Conservation (phyloP, 2,329 filamentous ascomycete species). For the Aspergillus viridinutans region DNA sequence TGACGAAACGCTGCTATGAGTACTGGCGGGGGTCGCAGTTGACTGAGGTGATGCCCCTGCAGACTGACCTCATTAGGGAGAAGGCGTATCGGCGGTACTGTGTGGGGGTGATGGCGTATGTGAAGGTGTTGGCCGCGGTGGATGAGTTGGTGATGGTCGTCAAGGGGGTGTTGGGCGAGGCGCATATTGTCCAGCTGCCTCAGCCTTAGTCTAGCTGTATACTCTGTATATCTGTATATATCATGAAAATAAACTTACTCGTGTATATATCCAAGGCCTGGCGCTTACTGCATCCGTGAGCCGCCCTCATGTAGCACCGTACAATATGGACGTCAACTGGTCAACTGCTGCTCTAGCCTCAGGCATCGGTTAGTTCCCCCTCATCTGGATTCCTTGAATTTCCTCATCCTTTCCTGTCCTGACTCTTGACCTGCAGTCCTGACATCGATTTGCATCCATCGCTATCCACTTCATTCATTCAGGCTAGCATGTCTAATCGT, state of each 20-base stretch:
- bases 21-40: slow-evolving; percentile 17
- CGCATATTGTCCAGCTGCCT: slow-evolving; percentile 25
- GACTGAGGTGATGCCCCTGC: slow-evolving; percentile 25
- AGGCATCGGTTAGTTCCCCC: no score
- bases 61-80: slow-evolving; percentile 33
- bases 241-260: no score
- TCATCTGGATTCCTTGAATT: no score
- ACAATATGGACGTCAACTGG: no score
- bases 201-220: not conserved
- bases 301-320: no score
- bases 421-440: not conserved
- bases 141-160: slow-evolving; percentile 46
- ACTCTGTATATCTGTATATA: not conserved
- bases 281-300: no score
- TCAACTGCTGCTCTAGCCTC: no score
- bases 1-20: slow-evolving; percentile 37
- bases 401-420: not conserved
- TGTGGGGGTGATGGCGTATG: slow-evolving; percentile 43
- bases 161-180: slow-evolving; percentile 44
- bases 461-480: not conserved
- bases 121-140: slow-evolving; percentile 41
- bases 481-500: slow-evolving; percentile 1
- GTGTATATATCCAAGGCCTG: no score
- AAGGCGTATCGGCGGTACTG: slow-evolving; percentile 46
- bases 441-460: not conserved